These are phyloP conservation scores for Backusella circina DNA, from an alignment of 192 early-diverging fungal species.

Conservation along the genomic window DNA sequence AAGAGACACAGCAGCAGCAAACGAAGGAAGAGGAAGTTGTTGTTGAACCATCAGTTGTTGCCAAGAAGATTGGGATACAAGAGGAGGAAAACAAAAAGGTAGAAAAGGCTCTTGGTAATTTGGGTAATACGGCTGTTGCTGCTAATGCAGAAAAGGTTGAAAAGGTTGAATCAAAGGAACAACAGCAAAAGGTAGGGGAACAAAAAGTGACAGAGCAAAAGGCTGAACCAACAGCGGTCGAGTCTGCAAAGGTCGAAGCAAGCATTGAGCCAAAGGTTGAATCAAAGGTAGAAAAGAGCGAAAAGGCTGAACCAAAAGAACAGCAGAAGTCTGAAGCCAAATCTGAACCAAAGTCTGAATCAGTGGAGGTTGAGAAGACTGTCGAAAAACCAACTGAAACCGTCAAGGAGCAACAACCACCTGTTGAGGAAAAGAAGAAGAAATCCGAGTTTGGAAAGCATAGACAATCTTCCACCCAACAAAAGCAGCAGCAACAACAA, in stretches of 20 bases:
- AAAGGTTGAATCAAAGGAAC: background rate
- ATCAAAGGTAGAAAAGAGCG: background rate
- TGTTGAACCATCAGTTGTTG: background rate
- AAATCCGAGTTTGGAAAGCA: background rate
- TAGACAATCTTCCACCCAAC: background rate
- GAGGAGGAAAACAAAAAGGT: constrained; percentile 11
- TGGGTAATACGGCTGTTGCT: background rate
- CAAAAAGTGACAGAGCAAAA: background rate
- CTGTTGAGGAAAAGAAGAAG: constrained; percentile 16
- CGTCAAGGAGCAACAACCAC: constrained; percentile 7
- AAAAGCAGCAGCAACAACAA: background rate
- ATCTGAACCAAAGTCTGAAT: constrained; percentile 5
- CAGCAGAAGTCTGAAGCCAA: constrained; percentile 9
- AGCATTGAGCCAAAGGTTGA: constrained; percentile 2
- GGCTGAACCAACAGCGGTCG: background rate
- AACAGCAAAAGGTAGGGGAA: background rate
- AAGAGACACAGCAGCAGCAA: constrained; percentile 15
- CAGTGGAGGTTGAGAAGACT: constrained; percentile 19
- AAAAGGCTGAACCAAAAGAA: constrained; percentile 19
- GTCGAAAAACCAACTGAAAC: constrained; percentile 3
- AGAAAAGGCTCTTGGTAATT: background rate
- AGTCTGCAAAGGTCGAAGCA: background rate
- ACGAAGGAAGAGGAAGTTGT: background rate
- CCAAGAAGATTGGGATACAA: background rate
- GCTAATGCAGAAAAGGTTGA: constrained; percentile 5